Evolutionary conservation across 2,329 filamentous ascomycete species (phyloP), one percentile per base, ranked within the genome.

Genomic region (Fusarium sp.): DNA sequence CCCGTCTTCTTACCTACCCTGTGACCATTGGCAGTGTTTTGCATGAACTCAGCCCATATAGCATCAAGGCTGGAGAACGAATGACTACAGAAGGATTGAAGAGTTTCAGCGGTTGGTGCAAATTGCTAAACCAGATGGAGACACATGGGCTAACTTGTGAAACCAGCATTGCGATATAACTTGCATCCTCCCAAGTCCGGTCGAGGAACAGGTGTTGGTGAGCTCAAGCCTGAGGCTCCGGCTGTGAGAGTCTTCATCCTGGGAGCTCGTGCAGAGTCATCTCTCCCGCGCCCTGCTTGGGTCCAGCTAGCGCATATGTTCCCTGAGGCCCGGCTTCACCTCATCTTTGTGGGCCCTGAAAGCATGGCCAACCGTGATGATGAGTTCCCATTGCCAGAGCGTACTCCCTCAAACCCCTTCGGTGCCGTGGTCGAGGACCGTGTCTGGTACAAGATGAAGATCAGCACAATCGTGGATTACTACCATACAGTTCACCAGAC

Each of bases 381-480:
- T 60, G 96, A 99, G 78, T 97, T 96, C 76, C 96, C 96, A 2
- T 85, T 98, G 3, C 96, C 96, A 2, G 87, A 92, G 71, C 90
- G 94, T 56, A 97, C 93, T 3, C 84, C 94, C 0, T 82, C 84
- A 11, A 99, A 99, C 76, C 96, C 96, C 1, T 99, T 94, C 72
- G 96, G 96, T 40, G 93, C 92, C n/a, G 86, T 99, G 51, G 88
- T 97, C 15, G 96, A 99, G 80, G 95, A 97, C 78, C 89, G 95
- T 51, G 86, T 99, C 11, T 93, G 91, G 76, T 89, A 91, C 55
- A 90, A 91, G 70, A 89, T 98, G 88, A 99, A 99, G 83, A 97
- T 99, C 75, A 96, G 91, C 78, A 99, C 96, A 1, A 97, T 94
- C 75, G 95, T 98, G 50, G 96, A 99, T 73, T 97, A 99, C 82